Percentiles rank a stretch among this genome's conserved stretches.
These are phyloP conservation scores for Auriculariales sp. DNA, from an alignment of 768 basidiomycete genomes.

Conservation along the genomic window DNA sequence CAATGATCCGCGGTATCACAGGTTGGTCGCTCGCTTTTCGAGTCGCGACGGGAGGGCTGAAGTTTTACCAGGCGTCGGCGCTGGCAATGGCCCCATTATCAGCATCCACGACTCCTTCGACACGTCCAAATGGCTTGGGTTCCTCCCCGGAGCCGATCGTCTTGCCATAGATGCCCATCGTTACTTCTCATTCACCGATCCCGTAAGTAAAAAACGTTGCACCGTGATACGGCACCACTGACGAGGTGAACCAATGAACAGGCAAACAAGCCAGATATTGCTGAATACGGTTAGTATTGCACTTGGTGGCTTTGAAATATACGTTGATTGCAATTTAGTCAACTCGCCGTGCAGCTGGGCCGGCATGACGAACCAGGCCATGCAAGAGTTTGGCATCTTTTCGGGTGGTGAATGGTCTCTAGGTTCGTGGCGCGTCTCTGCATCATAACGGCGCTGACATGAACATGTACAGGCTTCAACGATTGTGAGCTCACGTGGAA, in stretches of 20 bases:
- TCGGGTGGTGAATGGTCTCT: conserved; percentile 65
- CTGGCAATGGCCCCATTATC: conserved; percentile 74
- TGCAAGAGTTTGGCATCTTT: conserved; percentile 47
- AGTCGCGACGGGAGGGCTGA: too few relatives aligned
- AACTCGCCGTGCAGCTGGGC: neutral
- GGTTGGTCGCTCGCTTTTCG: too few relatives aligned
- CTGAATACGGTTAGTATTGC: too few relatives aligned
- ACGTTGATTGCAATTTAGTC: too few relatives aligned
- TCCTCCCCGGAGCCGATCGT: conserved; percentile 71
- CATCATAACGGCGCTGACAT: too few relatives aligned
- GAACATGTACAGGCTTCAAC: too few relatives aligned
- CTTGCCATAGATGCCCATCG: conserved; percentile 73
- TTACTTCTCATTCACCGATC: conserved; percentile 59
- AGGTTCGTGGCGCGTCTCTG: too few relatives aligned
- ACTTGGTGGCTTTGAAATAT: too few relatives aligned
- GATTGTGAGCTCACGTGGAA: conserved; percentile 1
- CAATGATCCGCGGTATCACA: conserved; percentile 56
- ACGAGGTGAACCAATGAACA: conserved; percentile 18
- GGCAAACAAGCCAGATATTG: conserved; percentile 10
- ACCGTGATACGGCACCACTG: conserved; percentile 18
- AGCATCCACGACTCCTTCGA: conserved; percentile 83
- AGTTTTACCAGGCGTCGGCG: conserved; percentile 68
- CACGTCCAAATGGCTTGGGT: conserved; percentile 49
- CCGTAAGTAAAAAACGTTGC: conserved; percentile 15
- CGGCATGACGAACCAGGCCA: conserved; percentile 6